These are phyloP conservation scores for Trametes hirsuta DNA, from an alignment of 1,284 basidiomycete genomes.

Conservation along the genomic window DNA sequence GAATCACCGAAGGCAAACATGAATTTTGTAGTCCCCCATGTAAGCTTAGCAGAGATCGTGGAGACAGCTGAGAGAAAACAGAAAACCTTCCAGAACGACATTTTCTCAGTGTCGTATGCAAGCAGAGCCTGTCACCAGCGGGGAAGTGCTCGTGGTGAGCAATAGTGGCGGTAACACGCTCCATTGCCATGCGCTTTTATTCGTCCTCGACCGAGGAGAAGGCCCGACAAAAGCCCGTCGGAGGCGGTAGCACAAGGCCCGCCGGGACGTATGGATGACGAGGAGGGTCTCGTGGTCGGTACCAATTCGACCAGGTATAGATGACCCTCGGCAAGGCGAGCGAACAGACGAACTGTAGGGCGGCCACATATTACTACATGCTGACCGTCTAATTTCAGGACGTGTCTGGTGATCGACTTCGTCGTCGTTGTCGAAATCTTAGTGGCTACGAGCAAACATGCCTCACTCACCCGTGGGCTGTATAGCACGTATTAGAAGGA, in stretches of 20 bases:
- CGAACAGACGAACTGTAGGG: neutral
- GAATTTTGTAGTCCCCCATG: slow-evolving; percentile 42
- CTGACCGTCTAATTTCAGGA: slow-evolving; percentile 1
- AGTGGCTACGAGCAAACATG: neutral
- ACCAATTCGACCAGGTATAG: slow-evolving; percentile 1
- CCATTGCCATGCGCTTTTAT: slow-evolving; percentile 7
- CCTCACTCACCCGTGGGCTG: neutral
- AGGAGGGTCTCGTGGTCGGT: slow-evolving; percentile 14
- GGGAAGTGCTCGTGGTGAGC: neutral
- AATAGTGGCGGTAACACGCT: neutral
- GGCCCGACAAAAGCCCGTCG: slow-evolving; percentile 16
- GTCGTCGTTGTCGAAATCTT: neutral
- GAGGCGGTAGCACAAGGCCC: slow-evolving; percentile 10
- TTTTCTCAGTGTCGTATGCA: slow-evolving; percentile 14
- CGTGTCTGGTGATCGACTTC: slow-evolving; percentile 9
- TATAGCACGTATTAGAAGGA: neutral
- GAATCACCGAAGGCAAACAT: slow-evolving; percentile 65
- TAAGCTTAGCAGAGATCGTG: slow-evolving; percentile 27
- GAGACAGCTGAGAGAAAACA: slow-evolving; percentile 22
- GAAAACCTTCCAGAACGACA: slow-evolving; percentile 20
- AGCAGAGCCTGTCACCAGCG: slow-evolving; percentile 2
- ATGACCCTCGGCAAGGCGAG: neutral
- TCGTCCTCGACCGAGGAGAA: neutral
- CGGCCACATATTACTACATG: slow-evolving; percentile 4
- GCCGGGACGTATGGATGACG: slow-evolving; percentile 6